Base-by-base conservation (phyloP, 1,284 basidiomycete genomes). In the Mycosarcoma maydis region DNA sequence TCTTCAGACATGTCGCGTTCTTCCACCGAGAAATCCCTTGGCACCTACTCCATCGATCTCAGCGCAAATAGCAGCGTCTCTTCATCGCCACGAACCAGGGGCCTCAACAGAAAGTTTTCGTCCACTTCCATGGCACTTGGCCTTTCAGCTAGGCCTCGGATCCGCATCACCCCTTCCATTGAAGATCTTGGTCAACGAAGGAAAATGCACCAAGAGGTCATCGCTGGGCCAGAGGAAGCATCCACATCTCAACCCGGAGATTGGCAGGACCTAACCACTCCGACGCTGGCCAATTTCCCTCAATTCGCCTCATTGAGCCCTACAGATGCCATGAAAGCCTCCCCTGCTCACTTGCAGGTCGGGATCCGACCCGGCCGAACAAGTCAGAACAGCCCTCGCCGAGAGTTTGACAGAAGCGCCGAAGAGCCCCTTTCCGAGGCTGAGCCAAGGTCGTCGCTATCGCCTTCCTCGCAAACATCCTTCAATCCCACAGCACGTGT, bases 121-220 rank as follows among this genome's bases (percentile, higher is more conserved):
- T 46, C 45, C 43, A 51, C 24, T 17, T 71, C 68, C 8, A 24
- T 66, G 6, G 61, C 46, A 13, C 44, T 57, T 4, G 56, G 59
- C 11, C 26, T 50, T 26, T 39, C 66, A 5, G 48, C 49, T 2
- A 48, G 67, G 14, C 76, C 76, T 4, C 58, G 72, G 11, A 78
- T 78, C 37, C 61, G 74, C 26, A 76, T 78, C 46, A 78, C 76
- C 22, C 75, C 76, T 6, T 76, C 75, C 29, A 72, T 71, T 14
- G 76, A 78, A 29, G 76, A 78, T 27, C 55, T 78, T 4, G 72
- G 69, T 22, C 47, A 64, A 7, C 42, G 70, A 13, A 26, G 71
- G 8, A 53, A 67, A 40, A 46, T 50, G 48, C 64, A 68, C 6
- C 62, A 60, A 22, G 59, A 60, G 16, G 38, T 59, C 33, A 36